Conservation (phyloP, 805 yeast species). For the Wickerhamomyces hampshirensis region DNA sequence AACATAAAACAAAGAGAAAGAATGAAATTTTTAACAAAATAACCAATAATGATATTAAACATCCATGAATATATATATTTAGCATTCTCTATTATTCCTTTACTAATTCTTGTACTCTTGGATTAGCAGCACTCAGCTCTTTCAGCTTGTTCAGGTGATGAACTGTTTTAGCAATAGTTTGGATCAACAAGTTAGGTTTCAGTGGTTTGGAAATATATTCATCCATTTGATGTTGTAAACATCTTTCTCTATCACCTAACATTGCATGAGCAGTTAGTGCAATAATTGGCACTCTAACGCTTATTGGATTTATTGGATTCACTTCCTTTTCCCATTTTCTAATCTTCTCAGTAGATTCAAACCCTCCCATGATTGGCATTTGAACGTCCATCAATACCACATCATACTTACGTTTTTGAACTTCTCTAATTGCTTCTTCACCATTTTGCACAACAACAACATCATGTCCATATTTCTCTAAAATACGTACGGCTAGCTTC, state of each 20-base stretch:
- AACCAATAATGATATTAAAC: too few species aligned
- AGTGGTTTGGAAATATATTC: slow-evolving; percentile 86
- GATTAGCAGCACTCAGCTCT: slow-evolving; percentile 30
- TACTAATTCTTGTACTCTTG: slow-evolving; percentile 7
- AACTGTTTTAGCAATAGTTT: slow-evolving; percentile 80
- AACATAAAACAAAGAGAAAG: too few species aligned
- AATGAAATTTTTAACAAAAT: too few species aligned
- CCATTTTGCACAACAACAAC: slow-evolving; percentile 88
- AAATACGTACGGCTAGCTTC: slow-evolving; percentile 77
- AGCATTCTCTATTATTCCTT: not conserved
- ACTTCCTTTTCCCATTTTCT: slow-evolving; percentile 84
- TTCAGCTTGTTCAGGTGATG: slow-evolving; percentile 62
- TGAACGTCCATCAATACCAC: slow-evolving; percentile 91
- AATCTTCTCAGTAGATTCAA: slow-evolving; percentile 83
- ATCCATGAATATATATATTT: too few species aligned
- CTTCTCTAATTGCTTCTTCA: slow-evolving; percentile 73
- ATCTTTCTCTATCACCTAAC: slow-evolving; percentile 87
- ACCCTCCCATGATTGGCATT: slow-evolving; percentile 95
- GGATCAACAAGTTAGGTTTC: slow-evolving; percentile 77
- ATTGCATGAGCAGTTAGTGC: slow-evolving; percentile 92
- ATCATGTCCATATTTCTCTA: slow-evolving; percentile 81
- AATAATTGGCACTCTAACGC: slow-evolving; percentile 79
- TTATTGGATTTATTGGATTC: slow-evolving; percentile 62
- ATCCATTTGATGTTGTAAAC: slow-evolving; percentile 88
- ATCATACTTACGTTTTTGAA: slow-evolving; percentile 62